Conservation (phyloP, 306 rosid species). For the Prunus fruticosa region DNA sequence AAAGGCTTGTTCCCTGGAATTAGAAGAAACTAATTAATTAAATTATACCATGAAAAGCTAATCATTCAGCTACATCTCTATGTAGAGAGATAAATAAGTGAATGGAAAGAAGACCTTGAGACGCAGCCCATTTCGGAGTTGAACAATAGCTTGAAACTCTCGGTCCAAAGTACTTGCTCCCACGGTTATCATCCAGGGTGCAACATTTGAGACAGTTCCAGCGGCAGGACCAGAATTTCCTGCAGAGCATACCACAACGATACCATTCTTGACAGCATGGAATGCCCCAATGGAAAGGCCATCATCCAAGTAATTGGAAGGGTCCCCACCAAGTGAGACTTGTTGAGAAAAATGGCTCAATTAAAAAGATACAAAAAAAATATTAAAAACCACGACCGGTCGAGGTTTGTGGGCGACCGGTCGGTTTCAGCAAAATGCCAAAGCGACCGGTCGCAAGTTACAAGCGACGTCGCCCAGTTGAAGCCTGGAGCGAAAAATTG, state of each 20-base stretch:
- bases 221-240: slow-evolving; percentile 62
- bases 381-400: too few relatives aligned
- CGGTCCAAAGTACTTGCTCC: slow-evolving; percentile 75
- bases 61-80: not conserved
- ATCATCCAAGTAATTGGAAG: slow-evolving; percentile 27
- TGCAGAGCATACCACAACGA: slow-evolving; percentile 47
- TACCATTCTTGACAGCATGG: slow-evolving; percentile 57
- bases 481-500: too few relatives aligned
- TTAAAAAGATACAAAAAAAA: too few relatives aligned
- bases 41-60: not conserved
- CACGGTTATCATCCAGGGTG: slow-evolving; percentile 79
- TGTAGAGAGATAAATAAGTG: not conserved
- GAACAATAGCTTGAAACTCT: slow-evolving; percentile 36
- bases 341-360: too few relatives aligned
- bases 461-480: too few relatives aligned
- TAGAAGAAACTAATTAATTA: not conserved
- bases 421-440: too few relatives aligned
- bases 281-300: slow-evolving; percentile 50
- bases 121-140: slow-evolving; percentile 46
- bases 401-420: too few relatives aligned
- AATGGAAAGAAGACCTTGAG: slow-evolving; percentile 32
- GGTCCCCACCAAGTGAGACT: slow-evolving; percentile 46
- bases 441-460: too few relatives aligned
- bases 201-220: slow-evolving; percentile 39
- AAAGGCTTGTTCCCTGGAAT: slow-evolving; percentile 56